Percentiles rank a stretch among this genome's conserved stretches.
These are phyloP conservation scores for Priceomyces castillae DNA, from an alignment of 805 yeast genomes.

Conservation along the genomic window DNA sequence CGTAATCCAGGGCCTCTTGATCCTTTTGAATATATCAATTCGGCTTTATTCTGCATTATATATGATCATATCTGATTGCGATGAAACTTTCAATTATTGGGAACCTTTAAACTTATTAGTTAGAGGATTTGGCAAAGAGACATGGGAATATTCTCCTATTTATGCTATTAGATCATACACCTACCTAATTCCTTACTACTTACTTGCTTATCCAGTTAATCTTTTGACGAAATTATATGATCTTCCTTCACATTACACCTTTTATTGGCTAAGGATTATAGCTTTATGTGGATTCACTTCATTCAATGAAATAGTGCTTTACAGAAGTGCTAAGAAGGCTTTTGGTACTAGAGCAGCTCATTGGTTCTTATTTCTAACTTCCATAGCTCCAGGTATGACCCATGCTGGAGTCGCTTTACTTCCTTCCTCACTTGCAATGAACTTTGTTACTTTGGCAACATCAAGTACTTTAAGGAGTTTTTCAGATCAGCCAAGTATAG, in stretches of 20 bases:
- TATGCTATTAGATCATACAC: conserved; percentile 87
- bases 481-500: conserved; percentile 1
- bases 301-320: conserved; percentile 54
- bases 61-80: conserved; percentile 86
- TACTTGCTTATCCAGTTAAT: conserved; percentile 23
- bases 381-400: conserved; percentile 76
- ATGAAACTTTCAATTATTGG: conserved; percentile 91
- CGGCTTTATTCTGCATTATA: conserved; percentile 43
- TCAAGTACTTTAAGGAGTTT: conserved; percentile 32
- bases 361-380: conserved; percentile 62
- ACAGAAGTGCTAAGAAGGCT: conserved; percentile 34
- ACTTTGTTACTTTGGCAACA: conserved; percentile 44
- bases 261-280: conserved; percentile 52
- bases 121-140: conserved; percentile 85
- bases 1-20: neutral
- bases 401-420: conserved; percentile 85
- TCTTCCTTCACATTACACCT: conserved; percentile 31
- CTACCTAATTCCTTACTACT: conserved; percentile 55
- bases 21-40: conserved; percentile 8
- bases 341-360: conserved; percentile 43
- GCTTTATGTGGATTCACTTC: conserved; percentile 37
- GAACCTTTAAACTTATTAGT: conserved; percentile 81
- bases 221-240: conserved; percentile 11
- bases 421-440: conserved; percentile 75
- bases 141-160: conserved; percentile 95